A percentile compares a stretch with the other conserved stretches of the same genome.
These are phyloP conservation scores for Penicillium sp. DNA, from an alignment of 2,329 filamentous ascomycete species.

Conservation along the genomic window DNA sequence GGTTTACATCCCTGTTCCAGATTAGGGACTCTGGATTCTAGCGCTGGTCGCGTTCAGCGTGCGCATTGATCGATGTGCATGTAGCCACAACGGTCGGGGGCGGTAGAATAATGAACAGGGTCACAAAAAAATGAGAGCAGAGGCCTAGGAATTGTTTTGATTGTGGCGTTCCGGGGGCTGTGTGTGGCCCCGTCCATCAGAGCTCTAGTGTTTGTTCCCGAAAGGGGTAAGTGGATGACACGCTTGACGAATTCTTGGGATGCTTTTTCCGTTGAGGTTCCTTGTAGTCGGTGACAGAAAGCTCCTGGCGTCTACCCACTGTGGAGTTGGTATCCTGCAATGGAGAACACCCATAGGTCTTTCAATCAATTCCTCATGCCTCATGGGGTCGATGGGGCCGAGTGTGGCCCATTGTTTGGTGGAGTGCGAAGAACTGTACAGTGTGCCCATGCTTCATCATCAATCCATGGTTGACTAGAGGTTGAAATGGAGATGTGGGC, in stretches of 20 bases:
- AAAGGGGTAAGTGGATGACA: not conserved
- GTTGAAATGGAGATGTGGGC: not conserved
- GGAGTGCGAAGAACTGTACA: not conserved
- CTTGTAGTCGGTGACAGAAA: not conserved
- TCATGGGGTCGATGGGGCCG: not conserved
- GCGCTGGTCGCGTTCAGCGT: not conserved
- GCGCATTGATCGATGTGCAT: not conserved
- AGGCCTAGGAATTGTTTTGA: not conserved
- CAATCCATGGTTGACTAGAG: not conserved
- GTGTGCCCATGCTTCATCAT: not conserved
- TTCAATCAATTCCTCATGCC: not conserved
- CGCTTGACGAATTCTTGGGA: constrained; percentile 1
- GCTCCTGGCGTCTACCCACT: not conserved
- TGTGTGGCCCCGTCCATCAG: not conserved
- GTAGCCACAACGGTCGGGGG: constrained; percentile 1
- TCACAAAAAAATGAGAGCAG: not conserved
- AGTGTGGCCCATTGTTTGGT: not conserved
- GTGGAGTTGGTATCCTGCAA: not conserved
- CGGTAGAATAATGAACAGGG: too few relatives aligned
- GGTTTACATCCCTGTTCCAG: not conserved
- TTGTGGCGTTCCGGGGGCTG: constrained; percentile 6
- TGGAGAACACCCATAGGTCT: not conserved
- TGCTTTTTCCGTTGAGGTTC: not conserved
- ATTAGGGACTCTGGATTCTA: constrained; percentile 2
- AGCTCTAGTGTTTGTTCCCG: not conserved